Evolutionary conservation across 2,329 filamentous ascomycete species (phyloP), one percentile per base, ranked within the genome.

Genomic region (Exophiala xenobiotica): DNA sequence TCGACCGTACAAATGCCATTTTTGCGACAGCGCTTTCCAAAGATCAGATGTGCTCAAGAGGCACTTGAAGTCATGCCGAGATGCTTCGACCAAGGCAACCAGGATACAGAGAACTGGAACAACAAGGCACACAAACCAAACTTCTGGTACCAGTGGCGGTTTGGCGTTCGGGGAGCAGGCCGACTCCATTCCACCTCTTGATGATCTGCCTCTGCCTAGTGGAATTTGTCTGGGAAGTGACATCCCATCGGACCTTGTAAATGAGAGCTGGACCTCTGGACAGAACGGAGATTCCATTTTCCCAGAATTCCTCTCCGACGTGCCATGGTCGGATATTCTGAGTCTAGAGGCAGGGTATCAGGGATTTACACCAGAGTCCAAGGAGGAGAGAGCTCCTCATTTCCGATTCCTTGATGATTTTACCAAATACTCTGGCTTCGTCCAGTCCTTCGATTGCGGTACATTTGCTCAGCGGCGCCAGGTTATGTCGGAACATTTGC

Each of bases 11-110:
- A 57, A 58, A 26, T 71, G 69, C 54, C 49, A 54, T 6, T 51
- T 60, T 1, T 71, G 69, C 33, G 57, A 57, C 23, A 64, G 63
- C 4, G 56, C 64, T 0, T 71, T 71, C 44, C 66, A 69, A 53
- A 63, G 69, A 14, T 66, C 66, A 4, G 69, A 71, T 56, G 66
- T 70, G 14, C 59, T 71, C n/a, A 66, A 65, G 40, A 63, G 69
- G 3, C 69, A 72, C 53, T 45, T 35, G 11, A 45, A 39, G 27
- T 46, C 22, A 2, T 43, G 22, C 22, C 19, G 19, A 23, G 18
- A 14, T 33, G 12, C n/a, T 46, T 50, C n/a, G n/a, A 14, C 31
- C 12, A 35, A 2, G n/a, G 9, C 31, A 35, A 35, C 31, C n/a
- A 16, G 18, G 31, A 9, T n/a, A n/a, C n/a, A n/a, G n/a, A n/a